Base-by-base conservation (phyloP, 2,329 filamentous ascomycete species). In the Aspergillus sp. region DNA sequence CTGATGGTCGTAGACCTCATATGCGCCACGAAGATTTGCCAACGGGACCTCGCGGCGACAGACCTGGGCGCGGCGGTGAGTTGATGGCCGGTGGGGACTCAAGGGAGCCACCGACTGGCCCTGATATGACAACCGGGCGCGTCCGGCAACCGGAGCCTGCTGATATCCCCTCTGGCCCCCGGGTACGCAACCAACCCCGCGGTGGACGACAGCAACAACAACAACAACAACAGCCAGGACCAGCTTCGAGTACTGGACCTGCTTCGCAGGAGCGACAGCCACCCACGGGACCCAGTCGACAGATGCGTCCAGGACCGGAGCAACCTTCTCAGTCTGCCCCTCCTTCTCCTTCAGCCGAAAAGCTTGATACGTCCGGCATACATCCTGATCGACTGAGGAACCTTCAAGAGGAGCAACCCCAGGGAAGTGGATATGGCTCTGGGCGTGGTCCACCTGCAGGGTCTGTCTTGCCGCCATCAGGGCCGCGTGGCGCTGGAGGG, bases 161-260 rank as follows among this genome's bases (percentile, higher is more conserved):
- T 20, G 73, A 84, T 17, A 76, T 72, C 46, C 82, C 82, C 20
- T 81, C 79, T 36, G 83, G 82, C 1, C 82, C 82, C 47, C 73
- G 79, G 52, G 72, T 72, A 32, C 74, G 70, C 53, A 72, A 68
- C 50, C 58, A 63, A n/a, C 55, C 64, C 10, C 65, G 73, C 41
- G 65, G 65, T 53, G 69, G 68, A n/a, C 71, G 76, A 36, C 73
- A 65, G 67, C 10, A 59, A 70, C 51, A 33, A 43, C 22, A 22
- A 43, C 22, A 22, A 22, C 22, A 22, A 7, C 22, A 22, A 3
- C 54, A 51, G 45, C 49, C 57, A 36, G 16, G 45, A 4, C 49
- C 49, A 17, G 61, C 60, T 41, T 55, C 56, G 26, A 55, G 53
- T 44, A 62, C 58, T 53, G 60, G 60, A 19, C 56, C 65, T 26